These are phyloP conservation scores for Emericellopsis cladophorae DNA, from an alignment of 2,329 filamentous ascomycete species.

Conservation along the genomic window DNA sequence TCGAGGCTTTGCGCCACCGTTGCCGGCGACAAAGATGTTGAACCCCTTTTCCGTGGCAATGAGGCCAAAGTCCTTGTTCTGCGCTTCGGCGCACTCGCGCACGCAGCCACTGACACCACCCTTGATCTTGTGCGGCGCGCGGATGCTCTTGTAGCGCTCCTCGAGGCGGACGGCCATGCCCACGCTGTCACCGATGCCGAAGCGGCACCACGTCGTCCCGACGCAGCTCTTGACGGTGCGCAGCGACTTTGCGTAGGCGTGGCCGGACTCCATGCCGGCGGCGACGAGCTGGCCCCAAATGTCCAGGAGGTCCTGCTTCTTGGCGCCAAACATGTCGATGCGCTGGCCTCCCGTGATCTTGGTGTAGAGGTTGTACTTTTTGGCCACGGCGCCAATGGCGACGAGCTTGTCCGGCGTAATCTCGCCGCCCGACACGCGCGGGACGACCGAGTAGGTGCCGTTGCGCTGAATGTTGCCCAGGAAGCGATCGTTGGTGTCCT, in stretches of 20 bases:
- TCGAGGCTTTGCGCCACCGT: slow-evolving; percentile 73
- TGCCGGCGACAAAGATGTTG: slow-evolving; percentile 85
- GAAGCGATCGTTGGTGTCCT: slow-evolving; percentile 85
- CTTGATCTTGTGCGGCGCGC: slow-evolving; percentile 84
- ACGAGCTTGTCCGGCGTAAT: slow-evolving; percentile 81
- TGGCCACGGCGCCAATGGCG: slow-evolving; percentile 70
- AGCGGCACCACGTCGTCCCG: slow-evolving; percentile 83
- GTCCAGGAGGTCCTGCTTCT: slow-evolving; percentile 69
- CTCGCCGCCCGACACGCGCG: slow-evolving; percentile 71
- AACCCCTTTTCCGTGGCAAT: slow-evolving; percentile 89
- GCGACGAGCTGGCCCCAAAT: slow-evolving; percentile 76
- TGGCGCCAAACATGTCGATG: slow-evolving; percentile 86
- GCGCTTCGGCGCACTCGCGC: slow-evolving; percentile 84
- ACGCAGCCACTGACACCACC: slow-evolving; percentile 84
- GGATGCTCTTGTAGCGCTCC: slow-evolving; percentile 77
- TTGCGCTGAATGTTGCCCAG: slow-evolving; percentile 85
- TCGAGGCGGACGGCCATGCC: slow-evolving; percentile 82
- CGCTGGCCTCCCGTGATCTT: slow-evolving; percentile 89
- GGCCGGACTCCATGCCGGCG: slow-evolving; percentile 80
- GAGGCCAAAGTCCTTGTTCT: slow-evolving; percentile 86
- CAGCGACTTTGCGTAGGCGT: slow-evolving; percentile 82
- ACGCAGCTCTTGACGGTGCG: slow-evolving; percentile 88
- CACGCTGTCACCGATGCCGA: slow-evolving; percentile 79
- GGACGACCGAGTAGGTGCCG: slow-evolving; percentile 81
- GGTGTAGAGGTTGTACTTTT: slow-evolving; percentile 73